Evolutionary conservation across 1,284 basidiomycete species (phyloP).

Genomic region (Cutaneotrichosporon arboriforme): DNA sequence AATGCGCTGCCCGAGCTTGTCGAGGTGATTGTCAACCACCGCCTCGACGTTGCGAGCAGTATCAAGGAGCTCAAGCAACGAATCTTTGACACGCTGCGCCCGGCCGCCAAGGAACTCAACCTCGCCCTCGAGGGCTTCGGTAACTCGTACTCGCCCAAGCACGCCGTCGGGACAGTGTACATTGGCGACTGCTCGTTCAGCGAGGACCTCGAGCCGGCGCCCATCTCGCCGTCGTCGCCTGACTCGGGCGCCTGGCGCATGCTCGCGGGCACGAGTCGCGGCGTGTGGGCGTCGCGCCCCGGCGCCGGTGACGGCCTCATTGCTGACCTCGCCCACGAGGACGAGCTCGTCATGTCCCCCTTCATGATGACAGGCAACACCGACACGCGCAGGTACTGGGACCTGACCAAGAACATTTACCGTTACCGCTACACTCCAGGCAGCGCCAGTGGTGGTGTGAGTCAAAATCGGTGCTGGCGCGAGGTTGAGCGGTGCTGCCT

Average conservation of each 20-base stretch:
- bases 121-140: constrained; percentile 23
- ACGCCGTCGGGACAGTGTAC: constrained; percentile 8
- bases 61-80: constrained; percentile 38
- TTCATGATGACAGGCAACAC: constrained; percentile 28
- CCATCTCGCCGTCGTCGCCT: constrained; percentile 33
- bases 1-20: constrained; percentile 48
- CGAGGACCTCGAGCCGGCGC: constrained; percentile 43
- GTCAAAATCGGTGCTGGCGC: not conserved
- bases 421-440: constrained; percentile 26
- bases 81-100: constrained; percentile 34
- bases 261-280: constrained; percentile 44
- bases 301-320: constrained; percentile 34
- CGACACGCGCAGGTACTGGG: constrained; percentile 45
- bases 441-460: constrained; percentile 11
- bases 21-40: constrained; percentile 48
- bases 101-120: constrained; percentile 35
- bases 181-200: constrained; percentile 37
- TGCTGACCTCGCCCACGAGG: constrained; percentile 28
- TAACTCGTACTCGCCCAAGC: constrained; percentile 2
- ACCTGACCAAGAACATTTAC: constrained; percentile 42
- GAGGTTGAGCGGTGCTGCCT: too few relatives aligned
- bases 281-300: constrained; percentile 22
- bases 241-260: constrained; percentile 41
- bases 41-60: constrained; percentile 47
- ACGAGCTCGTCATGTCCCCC: constrained; percentile 37